Evolutionary conservation across 164 flowering plant species (phyloP).

Genomic region (Sextonia rubra): DNA sequence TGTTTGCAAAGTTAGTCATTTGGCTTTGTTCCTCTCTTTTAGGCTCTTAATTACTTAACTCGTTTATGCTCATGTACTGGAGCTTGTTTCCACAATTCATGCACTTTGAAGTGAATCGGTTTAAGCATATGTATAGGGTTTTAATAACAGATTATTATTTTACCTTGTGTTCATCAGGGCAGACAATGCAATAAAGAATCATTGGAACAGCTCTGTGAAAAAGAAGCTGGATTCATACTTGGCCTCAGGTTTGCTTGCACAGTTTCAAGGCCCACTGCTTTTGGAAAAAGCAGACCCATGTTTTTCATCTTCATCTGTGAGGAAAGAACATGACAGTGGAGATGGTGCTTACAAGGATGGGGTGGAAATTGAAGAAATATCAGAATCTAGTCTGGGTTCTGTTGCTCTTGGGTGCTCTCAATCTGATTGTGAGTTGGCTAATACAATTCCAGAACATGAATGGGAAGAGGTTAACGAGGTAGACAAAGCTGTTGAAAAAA

Average conservation of each 20-base stretch:
- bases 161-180: conserved; percentile 49
- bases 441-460: not conserved
- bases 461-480: conserved; percentile 17
- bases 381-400: conserved; percentile 83
- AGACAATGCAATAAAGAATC: conserved; percentile 96
- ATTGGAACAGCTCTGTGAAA: conserved; percentile 97
- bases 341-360: conserved; percentile 40
- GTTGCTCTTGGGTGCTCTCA: conserved; percentile 37
- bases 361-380: conserved; percentile 50
- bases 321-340: conserved; percentile 45
- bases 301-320: conserved; percentile 41
- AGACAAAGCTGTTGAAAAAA: conserved; percentile 31
- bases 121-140: not conserved
- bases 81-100: not conserved
- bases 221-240: conserved; percentile 79
- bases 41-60: not conserved
- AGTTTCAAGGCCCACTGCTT: conserved; percentile 48
- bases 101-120: not conserved
- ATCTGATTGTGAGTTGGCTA: conserved; percentile 14
- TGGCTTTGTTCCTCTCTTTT: not conserved
- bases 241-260: conserved; percentile 75
- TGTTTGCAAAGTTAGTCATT: not conserved
- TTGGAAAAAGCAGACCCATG: conserved; percentile 36
- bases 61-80: not conserved
- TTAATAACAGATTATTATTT: conserved; percentile 1